Evolutionary conservation across 202 grass and related monocot genomes (phyloP).

Genomic region (Sporobolus alterniflorus): DNA sequence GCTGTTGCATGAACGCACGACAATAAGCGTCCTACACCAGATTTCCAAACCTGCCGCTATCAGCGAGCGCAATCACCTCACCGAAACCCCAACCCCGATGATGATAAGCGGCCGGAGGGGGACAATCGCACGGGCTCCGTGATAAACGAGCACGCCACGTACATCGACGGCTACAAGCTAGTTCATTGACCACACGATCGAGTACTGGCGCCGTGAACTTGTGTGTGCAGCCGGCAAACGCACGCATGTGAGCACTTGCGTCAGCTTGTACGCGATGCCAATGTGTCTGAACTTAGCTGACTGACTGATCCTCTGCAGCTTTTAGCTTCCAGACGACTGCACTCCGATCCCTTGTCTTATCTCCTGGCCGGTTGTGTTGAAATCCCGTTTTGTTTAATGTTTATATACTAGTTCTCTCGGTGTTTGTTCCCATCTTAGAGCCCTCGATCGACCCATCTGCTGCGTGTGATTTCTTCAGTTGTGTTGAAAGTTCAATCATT

Average conservation of each 20-base stretch:
- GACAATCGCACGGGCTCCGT: slow-evolving; percentile 23
- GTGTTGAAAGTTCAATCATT: too few relatives aligned
- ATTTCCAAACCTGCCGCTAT: neutral
- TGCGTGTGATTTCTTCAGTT: too few relatives aligned
- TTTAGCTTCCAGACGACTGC: neutral
- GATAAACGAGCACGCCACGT: slow-evolving; percentile 17
- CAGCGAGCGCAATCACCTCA: neutral
- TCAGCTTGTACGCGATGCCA: slow-evolving; percentile 9
- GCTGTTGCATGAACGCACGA: too few relatives aligned
- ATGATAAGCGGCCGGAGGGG: neutral
- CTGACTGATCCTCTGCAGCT: neutral
- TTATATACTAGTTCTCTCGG: too few relatives aligned
- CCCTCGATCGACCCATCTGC: too few relatives aligned
- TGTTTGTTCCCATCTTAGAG: too few relatives aligned
- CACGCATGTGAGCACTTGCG: slow-evolving; percentile 5
- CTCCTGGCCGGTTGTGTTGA: neutral
- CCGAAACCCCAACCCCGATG: neutral
- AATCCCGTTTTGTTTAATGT: too few relatives aligned
- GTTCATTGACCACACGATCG: neutral
- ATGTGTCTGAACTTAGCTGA: neutral
- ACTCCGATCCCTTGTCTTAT: neutral
- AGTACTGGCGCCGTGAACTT: neutral
- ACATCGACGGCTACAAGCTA: neutral
- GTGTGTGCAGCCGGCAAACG: neutral
- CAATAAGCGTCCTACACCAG: too few relatives aligned